phyloP scores from a whole-genome alignment of 1,284 basidiomycete genomes.

The Earliella scabrosa region DNA sequence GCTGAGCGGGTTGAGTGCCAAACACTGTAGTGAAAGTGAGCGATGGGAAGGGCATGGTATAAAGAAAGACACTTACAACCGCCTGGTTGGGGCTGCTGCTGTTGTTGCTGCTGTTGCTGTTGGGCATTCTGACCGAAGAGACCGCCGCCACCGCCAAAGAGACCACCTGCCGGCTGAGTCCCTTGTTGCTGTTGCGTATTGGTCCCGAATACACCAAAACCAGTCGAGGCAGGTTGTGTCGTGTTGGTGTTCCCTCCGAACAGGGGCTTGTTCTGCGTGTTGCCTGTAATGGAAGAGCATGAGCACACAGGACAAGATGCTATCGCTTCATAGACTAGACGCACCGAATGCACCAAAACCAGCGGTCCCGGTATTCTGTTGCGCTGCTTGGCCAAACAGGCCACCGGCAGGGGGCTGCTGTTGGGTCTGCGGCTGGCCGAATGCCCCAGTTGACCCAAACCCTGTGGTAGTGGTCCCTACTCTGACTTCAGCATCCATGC shows the following conservation, averaged over 20 bases:
- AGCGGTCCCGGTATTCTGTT: constrained; percentile 39
- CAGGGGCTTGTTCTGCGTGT: constrained; percentile 46
- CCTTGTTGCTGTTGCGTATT: constrained; percentile 32
- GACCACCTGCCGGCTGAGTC: constrained; percentile 35
- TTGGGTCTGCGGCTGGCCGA: constrained; percentile 19
- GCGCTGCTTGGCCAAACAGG: constrained; percentile 49
- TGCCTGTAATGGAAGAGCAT: constrained; percentile 4
- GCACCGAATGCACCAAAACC: constrained; percentile 46
- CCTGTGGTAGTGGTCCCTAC: constrained; percentile 5
- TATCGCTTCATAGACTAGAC: not conserved
- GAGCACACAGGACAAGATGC: not conserved
- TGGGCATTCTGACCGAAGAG: constrained; percentile 46
- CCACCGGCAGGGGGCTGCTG: constrained; percentile 34
- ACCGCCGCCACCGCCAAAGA: constrained; percentile 41
- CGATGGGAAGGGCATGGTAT: not conserved
- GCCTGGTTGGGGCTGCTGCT: constrained; percentile 16
- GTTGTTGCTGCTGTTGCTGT: constrained; percentile 33
- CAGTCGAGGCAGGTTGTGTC: constrained; percentile 22
- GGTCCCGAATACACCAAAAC: constrained; percentile 38
- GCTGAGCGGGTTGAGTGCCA: constrained; percentile 29
- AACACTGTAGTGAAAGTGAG: constrained; percentile 24
- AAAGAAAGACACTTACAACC: constrained; percentile 22
- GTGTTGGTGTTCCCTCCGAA: constrained; percentile 34
- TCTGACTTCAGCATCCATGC: too few relatives aligned
- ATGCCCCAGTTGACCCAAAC: constrained; percentile 42